Percentiles rank a stretch among this genome's conserved stretches.
phyloP scores from a whole-genome alignment of 108 stramenopile species.

The Conticribra guillardii region DNA sequence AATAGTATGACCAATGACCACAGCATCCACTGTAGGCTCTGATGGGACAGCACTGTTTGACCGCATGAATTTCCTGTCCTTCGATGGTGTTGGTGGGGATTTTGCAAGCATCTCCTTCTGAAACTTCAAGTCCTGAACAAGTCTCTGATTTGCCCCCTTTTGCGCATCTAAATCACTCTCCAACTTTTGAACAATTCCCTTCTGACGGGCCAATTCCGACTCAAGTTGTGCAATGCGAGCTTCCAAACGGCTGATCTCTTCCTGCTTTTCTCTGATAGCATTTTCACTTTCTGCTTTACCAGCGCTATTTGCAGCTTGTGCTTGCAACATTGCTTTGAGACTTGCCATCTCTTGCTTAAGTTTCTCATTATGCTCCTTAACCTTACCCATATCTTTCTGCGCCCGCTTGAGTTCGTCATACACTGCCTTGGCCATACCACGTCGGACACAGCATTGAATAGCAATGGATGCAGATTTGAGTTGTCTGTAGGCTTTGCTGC shows the following conservation, averaged over 20 bases:
- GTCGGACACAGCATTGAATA: conserved; percentile 75
- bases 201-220: conserved; percentile 69
- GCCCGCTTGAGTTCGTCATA: conserved; percentile 72
- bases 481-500: conserved; percentile 44
- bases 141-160: conserved; percentile 45
- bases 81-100: conserved; percentile 27
- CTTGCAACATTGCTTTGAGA: conserved; percentile 90
- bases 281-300: conserved; percentile 61
- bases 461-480: conserved; percentile 78
- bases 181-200: conserved; percentile 69
- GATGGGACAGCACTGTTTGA: conserved; percentile 21
- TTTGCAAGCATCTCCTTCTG: conserved; percentile 41
- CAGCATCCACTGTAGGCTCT: conserved; percentile 45
- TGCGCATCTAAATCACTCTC: conserved; percentile 64
- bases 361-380: conserved; percentile 87
- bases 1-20: conserved; percentile 59
- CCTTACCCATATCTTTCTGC: conserved; percentile 88
- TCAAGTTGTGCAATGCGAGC: conserved; percentile 80
- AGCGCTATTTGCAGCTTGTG: conserved; percentile 76
- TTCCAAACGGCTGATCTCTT: conserved; percentile 74
- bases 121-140: conserved; percentile 34
- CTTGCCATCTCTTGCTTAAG: conserved; percentile 91
- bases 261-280: conserved; percentile 68
- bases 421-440: conserved; percentile 59
- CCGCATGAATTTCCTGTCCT: conserved; percentile 25